A percentile compares a stretch with the other conserved stretches of the same genome.
Conservation (phyloP, 495 filamentous ascomycete genomes). For the Aspergillus wentii region DNA sequence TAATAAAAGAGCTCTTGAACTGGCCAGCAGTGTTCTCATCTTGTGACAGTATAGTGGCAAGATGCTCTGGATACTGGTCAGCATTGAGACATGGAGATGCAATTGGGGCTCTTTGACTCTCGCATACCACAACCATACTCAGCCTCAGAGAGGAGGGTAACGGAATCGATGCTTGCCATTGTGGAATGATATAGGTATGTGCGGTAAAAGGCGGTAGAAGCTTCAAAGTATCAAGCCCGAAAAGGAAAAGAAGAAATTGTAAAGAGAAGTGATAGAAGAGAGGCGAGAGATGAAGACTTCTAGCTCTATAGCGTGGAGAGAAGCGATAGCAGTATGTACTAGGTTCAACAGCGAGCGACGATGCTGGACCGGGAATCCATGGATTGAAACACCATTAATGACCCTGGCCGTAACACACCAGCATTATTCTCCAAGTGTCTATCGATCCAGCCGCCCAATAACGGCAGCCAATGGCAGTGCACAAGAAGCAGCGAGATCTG, state of each 20-base stretch:
- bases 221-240: background rate
- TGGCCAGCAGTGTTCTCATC: slow-evolving; percentile 26
- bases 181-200: slow-evolving; percentile 2
- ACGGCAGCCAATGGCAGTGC: too few species aligned
- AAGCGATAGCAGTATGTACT: too few species aligned
- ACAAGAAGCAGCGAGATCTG: too few species aligned
- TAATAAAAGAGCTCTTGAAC: slow-evolving; percentile 36
- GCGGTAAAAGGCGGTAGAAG: background rate
- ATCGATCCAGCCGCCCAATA: too few species aligned
- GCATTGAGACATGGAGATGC: slow-evolving; percentile 1
- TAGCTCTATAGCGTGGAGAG: too few species aligned
- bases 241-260: slow-evolving; percentile 1
- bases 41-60: slow-evolving; percentile 27
- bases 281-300: too few species aligned
- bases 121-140: slow-evolving; percentile 44
- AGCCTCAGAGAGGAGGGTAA: slow-evolving; percentile 35
- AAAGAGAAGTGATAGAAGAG: slow-evolving; percentile 1
- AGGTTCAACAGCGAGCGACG: too few species aligned
- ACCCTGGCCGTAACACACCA: too few species aligned
- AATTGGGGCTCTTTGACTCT: background rate
- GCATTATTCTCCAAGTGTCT: too few species aligned
- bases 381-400: slow-evolving; percentile 10
- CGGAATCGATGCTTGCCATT: slow-evolving; percentile 33
- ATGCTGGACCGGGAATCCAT: slow-evolving; percentile 14
- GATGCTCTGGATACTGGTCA: slow-evolving; percentile 31